Evolutionary conservation across 768 basidiomycete species (phyloP).

Genomic region (Boletus rubroflammeus): DNA sequence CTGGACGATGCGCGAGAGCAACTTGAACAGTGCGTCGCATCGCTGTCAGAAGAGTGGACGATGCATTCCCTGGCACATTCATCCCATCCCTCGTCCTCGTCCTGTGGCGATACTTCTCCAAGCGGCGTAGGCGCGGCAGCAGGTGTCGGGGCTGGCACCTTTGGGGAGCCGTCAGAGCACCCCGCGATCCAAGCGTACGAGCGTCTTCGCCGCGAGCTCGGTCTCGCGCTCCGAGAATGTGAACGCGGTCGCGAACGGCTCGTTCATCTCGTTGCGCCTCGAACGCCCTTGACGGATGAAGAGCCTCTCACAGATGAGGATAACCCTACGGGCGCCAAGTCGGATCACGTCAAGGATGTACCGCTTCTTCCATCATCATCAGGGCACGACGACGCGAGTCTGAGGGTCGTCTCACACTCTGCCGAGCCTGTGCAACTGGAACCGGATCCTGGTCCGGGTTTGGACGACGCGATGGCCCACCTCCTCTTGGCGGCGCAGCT

Average conservation of each 20-base stretch:
- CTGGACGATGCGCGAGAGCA: conserved; percentile 70
- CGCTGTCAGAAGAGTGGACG: conserved; percentile 44
- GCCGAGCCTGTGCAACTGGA: conserved; percentile 22
- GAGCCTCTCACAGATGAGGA: conserved; percentile 2
- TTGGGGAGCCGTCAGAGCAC: conserved; percentile 30
- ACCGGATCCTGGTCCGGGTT: neutral
- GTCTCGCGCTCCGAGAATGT: conserved; percentile 75
- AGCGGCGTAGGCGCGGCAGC: neutral
- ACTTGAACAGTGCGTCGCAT: conserved; percentile 57
- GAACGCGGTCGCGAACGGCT: conserved; percentile 73
- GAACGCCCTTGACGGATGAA: conserved; percentile 39
- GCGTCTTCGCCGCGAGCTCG: conserved; percentile 69
- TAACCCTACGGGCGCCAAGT: neutral
- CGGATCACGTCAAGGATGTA: neutral
- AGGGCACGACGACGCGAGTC: neutral
- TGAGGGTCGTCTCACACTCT: conserved; percentile 17
- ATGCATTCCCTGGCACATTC: conserved; percentile 17
- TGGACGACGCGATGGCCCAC: conserved; percentile 57
- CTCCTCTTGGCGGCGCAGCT: conserved; percentile 52
- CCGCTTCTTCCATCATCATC: neutral
- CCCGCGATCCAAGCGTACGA: conserved; percentile 71
- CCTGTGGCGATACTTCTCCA: conserved; percentile 4
- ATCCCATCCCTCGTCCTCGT: conserved; percentile 18
- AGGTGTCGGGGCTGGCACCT: neutral
- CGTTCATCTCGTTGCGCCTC: conserved; percentile 52